These are phyloP conservation scores for Phytomonas francai DNA, from an alignment of 208 protist species.

Conservation along the genomic window DNA sequence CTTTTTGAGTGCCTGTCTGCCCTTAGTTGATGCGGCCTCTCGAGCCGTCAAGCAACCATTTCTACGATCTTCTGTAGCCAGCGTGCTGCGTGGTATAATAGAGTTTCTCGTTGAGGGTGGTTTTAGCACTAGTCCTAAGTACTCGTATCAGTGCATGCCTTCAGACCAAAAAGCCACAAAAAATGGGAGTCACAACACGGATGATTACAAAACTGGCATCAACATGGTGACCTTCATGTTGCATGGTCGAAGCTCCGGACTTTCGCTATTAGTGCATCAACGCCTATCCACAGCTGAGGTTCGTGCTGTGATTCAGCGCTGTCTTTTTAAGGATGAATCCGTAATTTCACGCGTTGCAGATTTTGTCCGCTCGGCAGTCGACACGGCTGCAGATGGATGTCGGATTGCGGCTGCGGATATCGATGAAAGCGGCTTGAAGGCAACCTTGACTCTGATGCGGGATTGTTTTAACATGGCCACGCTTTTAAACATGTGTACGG, in stretches of 20 bases:
- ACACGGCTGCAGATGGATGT: conserved; percentile 45
- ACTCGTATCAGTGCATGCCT: neutral
- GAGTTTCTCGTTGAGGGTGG: conserved; percentile 16
- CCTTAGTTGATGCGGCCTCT: conserved; percentile 72
- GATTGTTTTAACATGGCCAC: conserved; percentile 50
- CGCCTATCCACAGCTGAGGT: conserved; percentile 21
- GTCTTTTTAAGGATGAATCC: neutral
- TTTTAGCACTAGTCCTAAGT: conserved; percentile 3
- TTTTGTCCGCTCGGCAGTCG: conserved; percentile 61
- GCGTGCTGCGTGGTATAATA: conserved; percentile 60
- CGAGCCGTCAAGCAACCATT: conserved; percentile 54
- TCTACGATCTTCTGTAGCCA: conserved; percentile 49
- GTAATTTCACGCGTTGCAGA: conserved; percentile 24
- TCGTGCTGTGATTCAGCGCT: conserved; percentile 1
- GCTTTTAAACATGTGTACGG: conserved; percentile 49
- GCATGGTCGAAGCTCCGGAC: neutral
- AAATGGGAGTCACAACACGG: neutral
- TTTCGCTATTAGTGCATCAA: conserved; percentile 25
- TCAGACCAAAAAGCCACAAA: neutral
- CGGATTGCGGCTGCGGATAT: conserved; percentile 22
- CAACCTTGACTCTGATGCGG: conserved; percentile 39
- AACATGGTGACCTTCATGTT: conserved; percentile 1
- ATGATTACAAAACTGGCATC: neutral
- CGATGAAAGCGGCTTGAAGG: conserved; percentile 24
- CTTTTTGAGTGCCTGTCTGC: conserved; percentile 31